Base-by-base conservation (phyloP, 768 basidiomycete species). In the Suillus tomentosus region DNA sequence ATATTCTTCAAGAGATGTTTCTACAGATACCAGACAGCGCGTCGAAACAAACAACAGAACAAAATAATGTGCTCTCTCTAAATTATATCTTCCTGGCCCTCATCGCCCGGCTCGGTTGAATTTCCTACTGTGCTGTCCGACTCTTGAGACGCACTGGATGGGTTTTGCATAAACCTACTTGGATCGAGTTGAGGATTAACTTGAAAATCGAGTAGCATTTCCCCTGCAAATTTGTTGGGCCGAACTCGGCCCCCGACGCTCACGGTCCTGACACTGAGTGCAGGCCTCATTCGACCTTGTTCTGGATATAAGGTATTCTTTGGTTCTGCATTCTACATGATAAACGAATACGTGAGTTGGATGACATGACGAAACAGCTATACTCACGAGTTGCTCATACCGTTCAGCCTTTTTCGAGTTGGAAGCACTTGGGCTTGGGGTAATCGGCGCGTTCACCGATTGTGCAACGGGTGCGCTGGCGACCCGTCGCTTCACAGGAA, bases 391-490 rank as follows among this genome's bases (percentile, higher is more conserved):
- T 9, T 27, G 56, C 10, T 64, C 65, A 22, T 36, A 55, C 11
- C 22, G 56, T 10, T 65, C 65, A 31, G 42, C 27, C 57, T 40
- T 65, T 7, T 17, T 37, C 1, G 19, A 14, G 7, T 43, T 47
- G 9, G 70, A 58, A 48, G 61, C 66, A n/a, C 57, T 66, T 9
- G 65, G 62, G 40, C 61, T 62, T 1, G 64, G 62, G 22, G 63
- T 71, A 34, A 62, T 67, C n/a, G 27, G 58, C 31, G 24, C 42
- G 37, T 34, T 36, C n/a, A 45, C 24, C 47, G 3, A 31, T 39
- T 63, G 60, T 11, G 61, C 58, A 36, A 73, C 68, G 10, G 82
- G 81, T 54, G 80, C 75, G 63, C 82, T 83, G 27, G 77, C 76
- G 11, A 82, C 74, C 36, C 81, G 79, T 37, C 80, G 79, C 42